Evolutionary conservation across 1,284 basidiomycete species (phyloP).

Genomic region (Ceratobasidium sp.): DNA sequence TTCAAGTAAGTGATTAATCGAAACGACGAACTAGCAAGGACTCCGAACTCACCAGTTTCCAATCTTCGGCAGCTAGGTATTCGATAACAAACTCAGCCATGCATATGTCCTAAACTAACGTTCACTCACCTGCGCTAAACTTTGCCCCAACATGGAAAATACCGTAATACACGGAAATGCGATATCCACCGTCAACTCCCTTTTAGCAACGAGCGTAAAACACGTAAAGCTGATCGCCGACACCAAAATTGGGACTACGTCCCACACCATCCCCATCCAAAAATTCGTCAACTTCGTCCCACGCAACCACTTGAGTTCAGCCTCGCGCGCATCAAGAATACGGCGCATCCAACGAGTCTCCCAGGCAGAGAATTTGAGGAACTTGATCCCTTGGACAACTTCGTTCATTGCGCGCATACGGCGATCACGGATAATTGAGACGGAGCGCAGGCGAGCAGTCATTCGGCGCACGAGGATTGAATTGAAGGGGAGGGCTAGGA

Average conservation of each 20-base stretch:
- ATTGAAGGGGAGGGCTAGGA: conserved; percentile 44
- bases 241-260: conserved; percentile 37
- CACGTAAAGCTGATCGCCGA: conserved; percentile 40
- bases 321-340: conserved; percentile 21
- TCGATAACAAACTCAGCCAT: neutral
- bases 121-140: conserved; percentile 20
- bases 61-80: conserved; percentile 43
- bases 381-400: conserved; percentile 45
- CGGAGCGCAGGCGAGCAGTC: neutral
- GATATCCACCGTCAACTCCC: conserved; percentile 42
- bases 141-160: conserved; percentile 43
- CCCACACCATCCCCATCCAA: conserved; percentile 41
- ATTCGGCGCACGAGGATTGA: conserved; percentile 57
- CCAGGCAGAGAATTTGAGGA: conserved; percentile 47
- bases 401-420: conserved; percentile 47
- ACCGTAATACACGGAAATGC: conserved; percentile 46
- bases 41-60: conserved; percentile 17
- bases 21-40: neutral
- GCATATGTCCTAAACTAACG: neutral
- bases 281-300: conserved; percentile 12
- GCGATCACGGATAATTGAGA: conserved; percentile 79
- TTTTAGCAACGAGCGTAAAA: conserved; percentile 42
- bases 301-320: conserved; percentile 33
- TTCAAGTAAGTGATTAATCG: neutral
- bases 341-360: conserved; percentile 44